Evolutionary conservation across 148 eudicot genomes (phyloP), one percentile per base, ranked within the genome.

Genomic region (Rheum nobile): DNA sequence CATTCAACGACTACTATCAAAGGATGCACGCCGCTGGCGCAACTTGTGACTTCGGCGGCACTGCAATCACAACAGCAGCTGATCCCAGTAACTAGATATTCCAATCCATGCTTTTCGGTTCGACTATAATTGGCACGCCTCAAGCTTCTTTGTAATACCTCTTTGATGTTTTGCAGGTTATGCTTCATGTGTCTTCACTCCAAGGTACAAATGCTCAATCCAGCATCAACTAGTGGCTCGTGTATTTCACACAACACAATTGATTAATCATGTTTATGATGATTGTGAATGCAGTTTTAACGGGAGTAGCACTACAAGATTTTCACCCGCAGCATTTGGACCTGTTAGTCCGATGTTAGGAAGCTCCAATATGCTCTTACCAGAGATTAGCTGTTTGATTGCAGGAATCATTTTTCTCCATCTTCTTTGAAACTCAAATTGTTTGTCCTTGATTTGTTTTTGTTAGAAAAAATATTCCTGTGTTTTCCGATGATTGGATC

Each of bases 1-100:
- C 97, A 67, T 95, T 84, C 75, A 95, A 95, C 71, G 94, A 95
- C 77, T 95, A 95, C 82, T 95, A 88, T 77, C 99, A 95, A 67
- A 87, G 75, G 77, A 90, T 85, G 97, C 86, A 72, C 8, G 82
- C 90, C 54, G 74, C 81, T 63, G 99, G 99, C 26, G 99, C 87
- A 72, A 89, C 99, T 76, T 95, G 99, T 63, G 97, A 95, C 79
- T 95, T 95, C 67, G 90, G 81, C 80, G 99, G 96, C 73, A 84
- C 99, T 44, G 97, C 96, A 35, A 85, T 75, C 8, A 77, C 82
- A 38, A 88, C 97, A 46, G 73, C 69, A 47, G 77, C 71, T 41
- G 88, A 95, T 87, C 99, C 99, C 31, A 95, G 99, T 95, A 24
- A 71, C 50, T 28, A 63, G 37, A n/a, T n/a, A n/a, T n/a, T n/a